phyloP scores from a whole-genome alignment of 345 rosid species.

The Eucalyptus pauciflora region DNA sequence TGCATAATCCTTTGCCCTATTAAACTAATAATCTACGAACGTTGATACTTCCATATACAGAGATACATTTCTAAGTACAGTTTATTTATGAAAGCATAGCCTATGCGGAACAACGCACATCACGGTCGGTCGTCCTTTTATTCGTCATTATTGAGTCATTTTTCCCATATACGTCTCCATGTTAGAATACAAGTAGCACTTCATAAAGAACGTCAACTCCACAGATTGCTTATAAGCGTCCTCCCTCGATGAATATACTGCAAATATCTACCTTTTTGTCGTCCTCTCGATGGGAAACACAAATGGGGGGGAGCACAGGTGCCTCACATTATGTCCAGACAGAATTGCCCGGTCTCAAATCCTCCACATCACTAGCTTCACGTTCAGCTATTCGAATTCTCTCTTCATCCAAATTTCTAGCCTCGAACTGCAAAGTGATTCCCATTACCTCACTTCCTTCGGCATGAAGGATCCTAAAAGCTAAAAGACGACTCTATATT shows the following conservation, averaged over 20 bases:
- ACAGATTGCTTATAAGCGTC: not conserved
- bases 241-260: not conserved
- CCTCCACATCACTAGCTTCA: not conserved
- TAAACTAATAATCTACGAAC: not conserved
- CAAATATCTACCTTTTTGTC: not conserved
- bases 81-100: not conserved
- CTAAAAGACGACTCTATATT: not conserved
- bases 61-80: not conserved
- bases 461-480: not conserved
- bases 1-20: not conserved
- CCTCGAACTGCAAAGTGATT: not conserved
- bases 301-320: not conserved
- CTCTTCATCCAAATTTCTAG: not conserved
- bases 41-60: not conserved
- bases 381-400: not conserved
- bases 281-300: not conserved
- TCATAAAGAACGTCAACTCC: not conserved
- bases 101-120: not conserved
- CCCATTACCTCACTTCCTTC: not conserved
- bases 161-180: not conserved
- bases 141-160: not conserved
- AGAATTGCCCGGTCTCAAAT: not conserved
- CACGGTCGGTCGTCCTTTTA: not conserved
- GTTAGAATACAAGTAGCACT: not conserved
- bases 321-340: not conserved